These are phyloP conservation scores for Saccharomycopsis selenospora DNA, from an alignment of 805 yeast species.

Conservation along the genomic window DNA sequence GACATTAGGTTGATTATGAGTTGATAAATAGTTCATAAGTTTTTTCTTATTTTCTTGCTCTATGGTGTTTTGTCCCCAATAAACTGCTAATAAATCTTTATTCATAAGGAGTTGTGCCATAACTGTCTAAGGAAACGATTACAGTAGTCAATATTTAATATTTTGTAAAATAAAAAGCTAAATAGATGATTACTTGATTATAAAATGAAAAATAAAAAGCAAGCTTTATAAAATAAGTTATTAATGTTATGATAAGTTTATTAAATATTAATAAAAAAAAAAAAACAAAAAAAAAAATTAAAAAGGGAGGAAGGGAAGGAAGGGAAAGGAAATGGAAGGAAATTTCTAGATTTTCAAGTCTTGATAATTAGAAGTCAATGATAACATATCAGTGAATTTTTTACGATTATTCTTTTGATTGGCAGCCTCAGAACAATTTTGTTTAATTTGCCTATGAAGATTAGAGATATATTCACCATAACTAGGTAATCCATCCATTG, in stretches of 20 bases:
- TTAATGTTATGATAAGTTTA: too few species aligned
- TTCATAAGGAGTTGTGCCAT: too few species aligned
- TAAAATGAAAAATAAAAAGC: too few species aligned
- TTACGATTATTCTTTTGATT: background rate
- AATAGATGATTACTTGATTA: too few species aligned
- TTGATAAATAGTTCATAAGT: background rate
- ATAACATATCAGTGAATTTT: background rate
- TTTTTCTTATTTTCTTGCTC: slow-evolving; percentile 24
- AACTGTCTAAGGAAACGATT: too few species aligned
- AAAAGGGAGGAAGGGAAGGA: too few species aligned
- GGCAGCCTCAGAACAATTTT: slow-evolving; percentile 24
- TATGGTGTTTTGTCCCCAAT: slow-evolving; percentile 87
- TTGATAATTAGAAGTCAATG: background rate
- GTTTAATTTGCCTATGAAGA: slow-evolving; percentile 58
- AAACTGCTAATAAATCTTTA: slow-evolving; percentile 43
- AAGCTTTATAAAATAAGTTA: too few species aligned
- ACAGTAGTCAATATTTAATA: too few species aligned
- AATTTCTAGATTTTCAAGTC: background rate
- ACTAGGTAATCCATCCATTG: slow-evolving; percentile 44
- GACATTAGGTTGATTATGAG: background rate
- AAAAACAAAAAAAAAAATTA: too few species aligned
- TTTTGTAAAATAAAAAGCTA: too few species aligned
- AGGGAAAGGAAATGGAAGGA: too few species aligned
- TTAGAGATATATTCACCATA: slow-evolving; percentile 61
- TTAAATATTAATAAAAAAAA: too few species aligned